Base-by-base conservation (phyloP, 306 rosid species). In the Cicer judaicum region DNA sequence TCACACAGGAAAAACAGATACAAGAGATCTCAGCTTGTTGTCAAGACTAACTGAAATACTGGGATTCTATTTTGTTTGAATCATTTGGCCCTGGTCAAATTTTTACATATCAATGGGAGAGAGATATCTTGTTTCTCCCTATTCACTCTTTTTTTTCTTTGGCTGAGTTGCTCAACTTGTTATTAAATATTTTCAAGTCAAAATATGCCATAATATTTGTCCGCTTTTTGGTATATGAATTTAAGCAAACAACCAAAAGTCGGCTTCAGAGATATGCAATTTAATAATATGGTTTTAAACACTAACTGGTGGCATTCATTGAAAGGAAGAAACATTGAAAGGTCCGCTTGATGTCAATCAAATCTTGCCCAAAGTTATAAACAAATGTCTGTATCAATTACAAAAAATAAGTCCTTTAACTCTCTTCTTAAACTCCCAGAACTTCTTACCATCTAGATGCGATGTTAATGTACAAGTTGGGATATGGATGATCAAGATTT, bases 1-100 rank as follows among this genome's bases (percentile, higher is more conserved):
- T 72, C 68, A 62, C 89, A 91, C 79, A 78, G 83, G 83, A 84
- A 74, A 52, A 89, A 85, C 84, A 87, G 99, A 82, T 88, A 85
- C 64, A 78, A 44, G 61, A 91, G 86, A 80, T 81, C 93, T 84
- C 70, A 64, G 81, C 82, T 66, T 82, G 52, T 47, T 71, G 68
- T 69, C n/a, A 76, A 80, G 72, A 79, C 52, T 39, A 46, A 75
- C 10, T 73, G 80, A 79, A 79, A 50, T 62, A 34, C 75, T 50
- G 24, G 44, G 78, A 14, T 71, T 69, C 47, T 81, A 39, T 43
- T 36, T 61, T 75, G n/a, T 41, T 53, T 55, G 48, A 78, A 40
- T 75, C 44, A 64, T 14, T 38, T 78, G 75, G 73, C 73, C 66
- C 64, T 60, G 57, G 67, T 75, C 49, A 52, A 41, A 29, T 40